A percentile compares a stretch with the other conserved stretches of the same genome.
phyloP scores from a whole-genome alignment of 495 filamentous ascomycete species.

The Niebla homalea region DNA sequence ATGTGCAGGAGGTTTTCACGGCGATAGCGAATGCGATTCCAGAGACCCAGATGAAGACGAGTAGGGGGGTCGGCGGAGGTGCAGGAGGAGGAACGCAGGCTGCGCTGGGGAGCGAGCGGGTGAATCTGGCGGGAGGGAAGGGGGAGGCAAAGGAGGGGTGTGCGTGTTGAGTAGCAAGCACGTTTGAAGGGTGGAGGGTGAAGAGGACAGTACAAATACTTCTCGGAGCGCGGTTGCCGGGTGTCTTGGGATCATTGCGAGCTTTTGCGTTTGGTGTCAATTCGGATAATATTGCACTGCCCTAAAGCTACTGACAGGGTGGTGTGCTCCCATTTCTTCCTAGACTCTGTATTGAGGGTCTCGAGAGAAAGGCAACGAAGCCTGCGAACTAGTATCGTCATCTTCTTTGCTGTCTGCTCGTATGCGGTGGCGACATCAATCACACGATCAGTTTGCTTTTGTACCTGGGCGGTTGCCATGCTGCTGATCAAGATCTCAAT shows the following conservation, averaged over 20 bases:
- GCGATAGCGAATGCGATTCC: slow-evolving; percentile 97
- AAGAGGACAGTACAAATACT: not conserved
- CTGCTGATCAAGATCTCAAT: too few species aligned
- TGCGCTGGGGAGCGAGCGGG: slow-evolving; percentile 40
- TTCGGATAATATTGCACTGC: not conserved
- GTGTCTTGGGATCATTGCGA: not conserved
- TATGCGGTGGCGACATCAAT: too few species aligned
- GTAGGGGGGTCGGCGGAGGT: slow-evolving; percentile 47
- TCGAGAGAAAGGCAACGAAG: too few species aligned
- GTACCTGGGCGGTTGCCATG: too few species aligned
- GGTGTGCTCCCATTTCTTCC: not conserved
- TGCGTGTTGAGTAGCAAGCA: slow-evolving; percentile 51
- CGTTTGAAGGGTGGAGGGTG: not conserved
- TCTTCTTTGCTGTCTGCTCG: too few species aligned
- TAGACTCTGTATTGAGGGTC: not conserved
- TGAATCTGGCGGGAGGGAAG: slow-evolving; percentile 38
- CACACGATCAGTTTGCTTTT: too few species aligned
- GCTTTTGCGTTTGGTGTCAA: not conserved
- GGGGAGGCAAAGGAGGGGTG: not conserved
- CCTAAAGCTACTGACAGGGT: not conserved
- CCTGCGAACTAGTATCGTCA: too few species aligned
- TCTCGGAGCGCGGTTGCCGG: not conserved
- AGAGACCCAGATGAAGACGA: slow-evolving; percentile 85
- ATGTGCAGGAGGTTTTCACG: slow-evolving; percentile 91
- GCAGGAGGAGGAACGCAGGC: slow-evolving; percentile 33